Conservation (phyloP, 768 basidiomycete species). For the Kwoniella mangroviensis region DNA sequence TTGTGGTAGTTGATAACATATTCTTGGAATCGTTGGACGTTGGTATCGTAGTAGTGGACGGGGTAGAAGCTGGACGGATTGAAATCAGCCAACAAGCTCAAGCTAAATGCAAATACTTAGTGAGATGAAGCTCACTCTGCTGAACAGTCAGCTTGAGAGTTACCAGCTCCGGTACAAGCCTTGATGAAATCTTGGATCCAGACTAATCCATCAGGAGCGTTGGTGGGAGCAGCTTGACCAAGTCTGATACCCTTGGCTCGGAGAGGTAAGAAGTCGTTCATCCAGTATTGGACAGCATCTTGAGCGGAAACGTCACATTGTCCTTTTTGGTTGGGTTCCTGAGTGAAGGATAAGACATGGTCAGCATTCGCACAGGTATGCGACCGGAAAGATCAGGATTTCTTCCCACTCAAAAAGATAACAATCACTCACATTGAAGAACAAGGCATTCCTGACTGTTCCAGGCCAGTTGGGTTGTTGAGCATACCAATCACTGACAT, state of each 20-base stretch:
- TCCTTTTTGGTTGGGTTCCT: constrained; percentile 69
- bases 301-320: constrained; percentile 69
- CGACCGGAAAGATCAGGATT: no score
- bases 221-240: constrained; percentile 71
- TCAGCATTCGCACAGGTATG: constrained; percentile 5
- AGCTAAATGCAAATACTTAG: not conserved
- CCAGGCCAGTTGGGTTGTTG: constrained; percentile 62
- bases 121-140: constrained; percentile 54
- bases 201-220: constrained; percentile 63
- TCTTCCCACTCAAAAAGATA: no score
- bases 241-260: constrained; percentile 65
- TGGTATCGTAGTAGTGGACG: constrained; percentile 72
- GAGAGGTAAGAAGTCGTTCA: constrained; percentile 67
- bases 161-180: constrained; percentile 59
- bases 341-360: not conserved
- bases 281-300: constrained; percentile 66
- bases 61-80: constrained; percentile 58
- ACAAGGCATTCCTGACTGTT: constrained; percentile 61
- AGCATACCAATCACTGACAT: constrained; percentile 56
- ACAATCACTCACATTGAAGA: constrained; percentile 71
- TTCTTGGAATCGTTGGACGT: constrained; percentile 62
- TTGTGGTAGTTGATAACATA: constrained; percentile 61
- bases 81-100: not conserved
- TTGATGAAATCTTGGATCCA: constrained; percentile 72
- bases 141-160: constrained; percentile 47